Base-by-base conservation (phyloP, 495 filamentous ascomycete genomes). In the Daldinia concentrica region DNA sequence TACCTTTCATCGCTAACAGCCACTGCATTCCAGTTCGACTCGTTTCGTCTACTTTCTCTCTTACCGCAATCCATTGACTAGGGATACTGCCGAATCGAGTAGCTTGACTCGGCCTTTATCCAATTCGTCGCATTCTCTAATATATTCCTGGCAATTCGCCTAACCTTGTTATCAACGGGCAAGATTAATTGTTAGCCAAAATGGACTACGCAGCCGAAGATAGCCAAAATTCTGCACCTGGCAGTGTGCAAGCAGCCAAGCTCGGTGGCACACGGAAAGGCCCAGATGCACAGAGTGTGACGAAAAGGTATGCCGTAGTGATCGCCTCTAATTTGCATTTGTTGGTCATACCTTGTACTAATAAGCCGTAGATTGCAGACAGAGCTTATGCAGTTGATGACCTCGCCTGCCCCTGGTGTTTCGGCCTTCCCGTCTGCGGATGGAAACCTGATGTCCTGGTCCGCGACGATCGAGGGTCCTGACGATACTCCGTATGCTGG, bases 321-420 rank as follows among this genome's bases (percentile, higher is more conserved):
- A 37, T 61, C 11, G 12, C 17, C 12, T 52, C 36, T 17, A 14
- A 34, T 22, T 55, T 43, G 57, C n/a, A 34, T 37, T 15, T 1
- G 14, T 12, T 34, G 1, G 39, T 17, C 24, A 19, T 29, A 29
- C 32, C 34, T 48, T 22, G 34, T 66, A 57, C 72, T 75, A 62
- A 78, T 54, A 39, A 29, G 15, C 9, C 15, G 27, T 79, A 98
- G 95, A 69, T 86, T 99, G 65, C 95, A 99, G 82, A 93, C 93
- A 43, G 95, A 99, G 80, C 86, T 99, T 59, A 98, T 98, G 94
- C 90, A 95, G 81, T 86, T 99, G 41, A 99, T 99, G 95, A 92
- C 93, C 71, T 93, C 93, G 29, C 88, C 93, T 7, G 93, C 94
- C 2, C 94, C 95, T 61, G 95, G 95, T 71, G 90, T 98, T 75